Evolutionary conservation across 2,329 filamentous ascomycete genomes (phyloP), one percentile per base, ranked within the genome.

Genomic region (Fusarium fracticaudum): DNA sequence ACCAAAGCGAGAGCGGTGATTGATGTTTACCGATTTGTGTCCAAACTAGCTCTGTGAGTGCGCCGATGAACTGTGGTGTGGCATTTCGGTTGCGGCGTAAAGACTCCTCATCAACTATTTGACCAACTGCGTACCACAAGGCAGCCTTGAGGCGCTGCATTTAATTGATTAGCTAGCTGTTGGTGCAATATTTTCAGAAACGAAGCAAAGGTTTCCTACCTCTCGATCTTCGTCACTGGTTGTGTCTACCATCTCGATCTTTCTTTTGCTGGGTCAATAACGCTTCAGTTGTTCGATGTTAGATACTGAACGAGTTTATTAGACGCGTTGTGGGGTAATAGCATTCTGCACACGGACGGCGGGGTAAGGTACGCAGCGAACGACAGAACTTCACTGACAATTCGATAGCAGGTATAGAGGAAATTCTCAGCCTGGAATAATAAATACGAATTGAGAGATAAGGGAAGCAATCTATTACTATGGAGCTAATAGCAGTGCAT

Each of bases 1-100:
- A 26, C 15, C 18, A 14, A 18, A 38, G 14, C 17, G 20, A 11
- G 8, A 59, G 18, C 7, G 44, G 11, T 8, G 5, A 20, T 15
- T 15, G 17, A 3, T 8, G 60, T 64, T 5, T 64, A 96, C 94
- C 93, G 59, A 98, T 93, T 76, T 97, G 95, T 3, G 91, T 89
- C 91, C 94, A 98, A 13, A 96, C 92, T 82, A 97, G 89, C 82
- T 98, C 95, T 2, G 94, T 96, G 79, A 97, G 82, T 0, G 93
- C 92, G 14, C 92, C 94, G 76, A 97, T 97, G 82, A 97, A 98
- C 79, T 97, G 94, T 4, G 94, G 94, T 33, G 96, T 98, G 12
- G 95, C 94, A 82, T 97, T 98, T 73, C 94, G 89, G 79, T 93
- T 83, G 61, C 82, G 80, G 22, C 77, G 76, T 37, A 85, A 71